Evolutionary conservation across 345 rosid genomes (phyloP).

Genomic region (Arabis hirsuta): DNA sequence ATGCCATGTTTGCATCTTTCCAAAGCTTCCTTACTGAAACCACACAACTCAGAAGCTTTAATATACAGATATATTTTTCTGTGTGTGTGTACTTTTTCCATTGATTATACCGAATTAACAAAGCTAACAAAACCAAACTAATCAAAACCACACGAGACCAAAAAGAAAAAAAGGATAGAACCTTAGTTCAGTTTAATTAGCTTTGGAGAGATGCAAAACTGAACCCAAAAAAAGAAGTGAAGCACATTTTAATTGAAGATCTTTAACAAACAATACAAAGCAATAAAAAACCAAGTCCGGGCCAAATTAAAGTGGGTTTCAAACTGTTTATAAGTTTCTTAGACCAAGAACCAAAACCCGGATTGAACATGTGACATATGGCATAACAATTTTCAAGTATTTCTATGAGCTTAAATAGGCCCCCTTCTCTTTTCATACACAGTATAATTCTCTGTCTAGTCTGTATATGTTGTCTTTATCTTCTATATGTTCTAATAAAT

Average conservation of each 20-base stretch:
- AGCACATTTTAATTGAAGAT: too few species aligned
- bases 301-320: background rate
- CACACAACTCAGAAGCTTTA: constrained; percentile 28
- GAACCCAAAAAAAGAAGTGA: too few species aligned
- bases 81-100: background rate
- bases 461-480: background rate
- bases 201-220: too few species aligned
- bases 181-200: background rate
- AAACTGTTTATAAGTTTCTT: background rate
- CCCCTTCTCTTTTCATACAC: background rate
- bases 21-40: constrained; percentile 64
- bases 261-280: too few species aligned
- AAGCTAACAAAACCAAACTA: background rate
- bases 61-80: background rate
- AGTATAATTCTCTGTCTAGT: constrained; percentile 11
- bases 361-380: constrained; percentile 7
- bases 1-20: constrained; percentile 71
- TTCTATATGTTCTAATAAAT: background rate
- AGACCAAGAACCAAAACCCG: constrained; percentile 10
- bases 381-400: background rate
- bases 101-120: background rate
- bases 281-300: background rate
- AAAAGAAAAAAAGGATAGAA: background rate
- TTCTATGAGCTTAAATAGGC: background rate
- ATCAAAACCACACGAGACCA: background rate